Evolutionary conservation across 148 eudicot genomes (phyloP).

Genomic region (Agrostemma githago): DNA sequence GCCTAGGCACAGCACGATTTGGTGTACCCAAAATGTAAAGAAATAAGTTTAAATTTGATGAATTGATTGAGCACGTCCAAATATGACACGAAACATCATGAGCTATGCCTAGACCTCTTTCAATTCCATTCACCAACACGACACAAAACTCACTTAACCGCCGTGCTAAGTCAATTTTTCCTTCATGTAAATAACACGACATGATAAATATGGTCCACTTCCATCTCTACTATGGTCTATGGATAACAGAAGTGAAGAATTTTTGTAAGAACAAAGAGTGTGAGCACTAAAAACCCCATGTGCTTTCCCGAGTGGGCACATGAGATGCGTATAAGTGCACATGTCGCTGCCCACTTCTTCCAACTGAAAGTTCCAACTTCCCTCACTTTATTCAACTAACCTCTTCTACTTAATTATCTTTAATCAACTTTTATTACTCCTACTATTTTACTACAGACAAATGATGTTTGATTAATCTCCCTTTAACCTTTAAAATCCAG

Average conservation of each 20-base stretch:
- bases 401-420: not conserved
- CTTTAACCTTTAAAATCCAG: not conserved
- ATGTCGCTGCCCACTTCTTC: conserved; percentile 10
- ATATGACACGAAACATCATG: no score
- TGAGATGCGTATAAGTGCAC: not conserved
- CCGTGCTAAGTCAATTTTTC: no score
- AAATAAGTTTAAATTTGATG: no score
- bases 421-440: not conserved
- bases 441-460: not conserved
- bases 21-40: no score
- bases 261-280: not conserved
- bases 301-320: conserved; percentile 9
- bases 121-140: no score
- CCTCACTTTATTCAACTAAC: conserved; percentile 13
- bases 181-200: no score
- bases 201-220: no score
- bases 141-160: no score
- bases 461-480: not conserved
- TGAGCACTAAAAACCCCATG: not conserved
- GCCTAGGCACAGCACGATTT: no score
- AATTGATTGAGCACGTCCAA: no score
- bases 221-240: no score
- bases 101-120: no score
- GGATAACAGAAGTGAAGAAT: not conserved
- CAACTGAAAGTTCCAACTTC: conserved; percentile 12